Conservation (phyloP, 108 stramenopile species). For the Chaetoceros tenuissimus region DNA sequence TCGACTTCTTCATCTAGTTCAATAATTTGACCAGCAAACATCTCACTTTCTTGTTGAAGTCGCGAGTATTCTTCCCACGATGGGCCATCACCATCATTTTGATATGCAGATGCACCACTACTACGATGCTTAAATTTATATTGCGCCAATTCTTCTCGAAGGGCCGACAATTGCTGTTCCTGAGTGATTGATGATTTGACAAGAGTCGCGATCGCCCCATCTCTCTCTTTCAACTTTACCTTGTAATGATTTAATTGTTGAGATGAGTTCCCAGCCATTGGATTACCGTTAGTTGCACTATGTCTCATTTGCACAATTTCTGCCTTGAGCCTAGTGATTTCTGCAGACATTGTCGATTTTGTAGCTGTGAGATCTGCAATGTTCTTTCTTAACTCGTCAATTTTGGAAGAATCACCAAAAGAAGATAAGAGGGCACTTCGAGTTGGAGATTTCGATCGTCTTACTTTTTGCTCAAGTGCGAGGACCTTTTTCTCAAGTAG, state of each 20-base stretch:
- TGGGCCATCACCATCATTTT: background rate
- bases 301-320: background rate
- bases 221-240: slow-evolving; percentile 53
- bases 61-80: slow-evolving; percentile 36
- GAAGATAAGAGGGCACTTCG: too few relatives aligned
- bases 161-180: slow-evolving; percentile 34
- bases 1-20: slow-evolving; percentile 80
- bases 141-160: slow-evolving; percentile 35
- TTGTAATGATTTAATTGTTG: background rate
- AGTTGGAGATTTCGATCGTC: too few relatives aligned
- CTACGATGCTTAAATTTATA: slow-evolving; percentile 12
- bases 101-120: background rate
- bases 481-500: background rate
- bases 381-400: slow-evolving; percentile 20
- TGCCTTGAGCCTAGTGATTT: slow-evolving; percentile 11
- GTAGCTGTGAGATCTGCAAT: slow-evolving; percentile 15
- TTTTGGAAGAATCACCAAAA: too few relatives aligned
- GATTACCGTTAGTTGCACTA: too few relatives aligned
- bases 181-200: slow-evolving; percentile 52
- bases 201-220: slow-evolving; percentile 60
- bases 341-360: slow-evolving; percentile 21
- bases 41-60: slow-evolving; percentile 69
- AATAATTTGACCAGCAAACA: slow-evolving; percentile 81
- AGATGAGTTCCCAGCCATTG: background rate
- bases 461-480: too few relatives aligned